These are phyloP conservation scores for Sclerotinia nivalis DNA, from an alignment of 2,329 filamentous ascomycete species.

Conservation along the genomic window DNA sequence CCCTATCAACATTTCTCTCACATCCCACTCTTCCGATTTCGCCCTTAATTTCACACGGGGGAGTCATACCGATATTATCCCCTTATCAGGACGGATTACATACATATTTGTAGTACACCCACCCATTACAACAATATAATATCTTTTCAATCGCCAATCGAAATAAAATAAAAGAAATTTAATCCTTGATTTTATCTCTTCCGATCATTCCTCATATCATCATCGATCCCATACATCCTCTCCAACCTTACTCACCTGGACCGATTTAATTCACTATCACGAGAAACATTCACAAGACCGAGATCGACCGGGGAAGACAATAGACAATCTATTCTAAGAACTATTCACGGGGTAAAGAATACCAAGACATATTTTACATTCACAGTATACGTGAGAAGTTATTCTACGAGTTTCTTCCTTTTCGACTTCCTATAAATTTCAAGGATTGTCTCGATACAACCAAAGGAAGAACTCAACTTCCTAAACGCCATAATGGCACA, in stretches of 20 bases:
- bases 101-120: background rate
- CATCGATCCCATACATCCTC: background rate
- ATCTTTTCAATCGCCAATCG: constrained; percentile 1
- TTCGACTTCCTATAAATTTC: background rate
- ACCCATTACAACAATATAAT: background rate
- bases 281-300: constrained; percentile 23
- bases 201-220: constrained; percentile 8
- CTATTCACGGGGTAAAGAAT: background rate
- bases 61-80: constrained; percentile 1
- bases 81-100: constrained; percentile 18
- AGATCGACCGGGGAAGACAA: background rate
- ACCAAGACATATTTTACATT: background rate
- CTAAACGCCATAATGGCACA: constrained; percentile 34
- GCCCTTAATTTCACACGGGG: constrained; percentile 3
- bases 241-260: constrained; percentile 2
- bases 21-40: constrained; percentile 19
- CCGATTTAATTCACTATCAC: constrained; percentile 14
- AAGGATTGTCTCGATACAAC: background rate
- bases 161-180: background rate
- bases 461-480: constrained; percentile 10
- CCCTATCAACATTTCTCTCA: background rate
- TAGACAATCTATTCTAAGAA: background rate
- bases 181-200: background rate
- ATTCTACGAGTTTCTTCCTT: background rate
- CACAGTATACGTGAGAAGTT: background rate